These are phyloP conservation scores for Dictyostelium intermedium DNA, from an alignment of 78 protist species.

Conservation along the genomic window DNA sequence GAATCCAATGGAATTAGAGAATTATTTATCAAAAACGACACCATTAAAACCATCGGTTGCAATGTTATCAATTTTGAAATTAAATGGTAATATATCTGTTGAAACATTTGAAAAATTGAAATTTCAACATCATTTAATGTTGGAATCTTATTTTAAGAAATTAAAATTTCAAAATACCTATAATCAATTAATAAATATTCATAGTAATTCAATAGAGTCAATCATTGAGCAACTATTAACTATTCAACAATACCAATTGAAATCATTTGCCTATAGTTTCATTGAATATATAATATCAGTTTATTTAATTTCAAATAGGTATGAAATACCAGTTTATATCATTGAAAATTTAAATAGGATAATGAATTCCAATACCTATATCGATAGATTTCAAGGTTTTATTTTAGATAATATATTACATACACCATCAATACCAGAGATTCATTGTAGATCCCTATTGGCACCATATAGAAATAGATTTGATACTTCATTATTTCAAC, in stretches of 20 bases:
- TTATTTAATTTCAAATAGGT: background rate
- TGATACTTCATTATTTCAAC: background rate
- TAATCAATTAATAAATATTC: background rate
- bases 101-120: slow-evolving; percentile 14
- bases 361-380: background rate
- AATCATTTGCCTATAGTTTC: background rate
- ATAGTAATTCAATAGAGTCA: background rate
- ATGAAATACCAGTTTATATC: background rate
- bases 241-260: background rate
- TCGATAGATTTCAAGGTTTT: background rate
- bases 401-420: background rate
- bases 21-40: background rate
- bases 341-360: background rate
- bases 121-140: slow-evolving; percentile 1
- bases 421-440: background rate
- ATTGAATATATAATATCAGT: background rate
- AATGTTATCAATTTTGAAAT: background rate
- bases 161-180: background rate
- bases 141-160: slow-evolving; percentile 10
- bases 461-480: background rate
- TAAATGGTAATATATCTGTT: background rate
- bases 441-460: background rate
- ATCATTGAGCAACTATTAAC: background rate
- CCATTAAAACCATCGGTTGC: slow-evolving; percentile 7
- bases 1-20: background rate